Percentiles rank a stretch among this genome's conserved stretches.
Evolutionary conservation across 495 filamentous ascomycete genomes (phyloP).

Genomic region (Aspergillus bridgeri): DNA sequence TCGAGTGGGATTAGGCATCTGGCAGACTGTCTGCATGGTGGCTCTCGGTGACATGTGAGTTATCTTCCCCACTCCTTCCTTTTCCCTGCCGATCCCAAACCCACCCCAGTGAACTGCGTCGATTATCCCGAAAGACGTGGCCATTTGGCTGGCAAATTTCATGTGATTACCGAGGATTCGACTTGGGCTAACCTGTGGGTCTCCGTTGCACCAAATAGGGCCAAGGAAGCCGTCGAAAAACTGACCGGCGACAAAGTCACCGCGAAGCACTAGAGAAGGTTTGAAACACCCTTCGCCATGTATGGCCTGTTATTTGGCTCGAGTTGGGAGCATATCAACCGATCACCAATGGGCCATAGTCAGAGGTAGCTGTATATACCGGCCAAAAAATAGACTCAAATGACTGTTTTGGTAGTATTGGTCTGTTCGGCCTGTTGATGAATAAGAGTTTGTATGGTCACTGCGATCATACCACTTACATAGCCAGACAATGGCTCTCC

Average conservation of each 20-base stretch:
- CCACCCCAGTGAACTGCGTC: neutral
- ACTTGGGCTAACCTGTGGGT: constrained; percentile 37
- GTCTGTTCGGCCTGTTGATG: neutral
- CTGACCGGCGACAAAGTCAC: constrained; percentile 91
- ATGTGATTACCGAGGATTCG: constrained; percentile 26
- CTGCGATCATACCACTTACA: too few species aligned
- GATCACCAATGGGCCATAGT: neutral
- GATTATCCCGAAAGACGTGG: neutral
- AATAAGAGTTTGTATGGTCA: neutral
- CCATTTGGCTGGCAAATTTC: constrained; percentile 14
- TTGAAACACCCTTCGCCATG: constrained; percentile 49
- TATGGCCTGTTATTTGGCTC: constrained; percentile 4
- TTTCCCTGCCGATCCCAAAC: neutral
- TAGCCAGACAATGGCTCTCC: too few species aligned
- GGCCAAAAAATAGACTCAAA: neutral
- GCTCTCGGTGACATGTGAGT: constrained; percentile 98
- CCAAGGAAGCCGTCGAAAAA: constrained; percentile 96
- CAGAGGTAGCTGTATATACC: neutral
- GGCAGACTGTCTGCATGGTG: constrained; percentile 99
- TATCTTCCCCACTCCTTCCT: neutral
- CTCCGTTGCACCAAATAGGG: constrained; percentile 55
- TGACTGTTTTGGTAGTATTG: neutral
- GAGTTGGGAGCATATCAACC: neutral
- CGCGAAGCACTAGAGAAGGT: constrained; percentile 85
- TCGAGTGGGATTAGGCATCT: constrained; percentile 90